A percentile compares a stretch with the other conserved stretches of the same genome.
Evolutionary conservation across 2,329 filamentous ascomycete species (phyloP).

Genomic region (Bretziella fagacearum): DNA sequence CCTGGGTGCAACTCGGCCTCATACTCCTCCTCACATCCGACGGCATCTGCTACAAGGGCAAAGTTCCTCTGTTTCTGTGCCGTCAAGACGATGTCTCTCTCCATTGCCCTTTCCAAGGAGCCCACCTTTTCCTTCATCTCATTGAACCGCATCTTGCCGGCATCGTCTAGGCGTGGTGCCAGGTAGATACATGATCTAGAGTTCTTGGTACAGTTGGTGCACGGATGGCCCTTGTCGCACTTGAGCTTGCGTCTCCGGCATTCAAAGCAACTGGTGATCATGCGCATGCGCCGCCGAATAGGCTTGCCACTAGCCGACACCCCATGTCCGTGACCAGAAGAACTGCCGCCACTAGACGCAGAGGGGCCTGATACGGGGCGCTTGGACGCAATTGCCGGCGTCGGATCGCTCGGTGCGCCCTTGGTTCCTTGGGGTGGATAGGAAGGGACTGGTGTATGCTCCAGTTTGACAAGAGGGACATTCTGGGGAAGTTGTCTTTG

Average conservation of each 20-base stretch:
- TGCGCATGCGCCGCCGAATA: slow-evolving; percentile 43
- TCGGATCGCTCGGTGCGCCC: too few relatives aligned
- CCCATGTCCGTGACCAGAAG: background rate
- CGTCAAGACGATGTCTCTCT: slow-evolving; percentile 43
- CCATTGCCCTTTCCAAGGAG: slow-evolving; percentile 50
- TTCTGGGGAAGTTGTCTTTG: too few relatives aligned
- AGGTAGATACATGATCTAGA: slow-evolving; percentile 21
- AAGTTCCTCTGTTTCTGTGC: slow-evolving; percentile 18
- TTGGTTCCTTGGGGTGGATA: too few relatives aligned
- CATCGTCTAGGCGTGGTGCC: slow-evolving; percentile 49
- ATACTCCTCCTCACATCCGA: slow-evolving; percentile 42
- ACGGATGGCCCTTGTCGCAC: slow-evolving; percentile 59
- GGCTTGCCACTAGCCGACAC: slow-evolving; percentile 17
- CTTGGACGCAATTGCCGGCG: too few relatives aligned
- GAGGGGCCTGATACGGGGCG: too few relatives aligned
- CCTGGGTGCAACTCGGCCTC: slow-evolving; percentile 43
- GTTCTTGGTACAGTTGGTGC: slow-evolving; percentile 38
- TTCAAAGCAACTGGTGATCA: slow-evolving; percentile 53
- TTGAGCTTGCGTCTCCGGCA: slow-evolving; percentile 62
- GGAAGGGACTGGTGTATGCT: too few relatives aligned
- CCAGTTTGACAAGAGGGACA: too few relatives aligned
- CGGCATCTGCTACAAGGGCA: slow-evolving; percentile 28
- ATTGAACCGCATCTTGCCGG: slow-evolving; percentile 50
- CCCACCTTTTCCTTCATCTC: slow-evolving; percentile 69
- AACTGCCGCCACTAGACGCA: background rate